Percentiles rank a stretch among this genome's conserved stretches.
Conservation (phyloP, 2,329 filamentous ascomycete species). For the Calonectria hawksworthii region DNA sequence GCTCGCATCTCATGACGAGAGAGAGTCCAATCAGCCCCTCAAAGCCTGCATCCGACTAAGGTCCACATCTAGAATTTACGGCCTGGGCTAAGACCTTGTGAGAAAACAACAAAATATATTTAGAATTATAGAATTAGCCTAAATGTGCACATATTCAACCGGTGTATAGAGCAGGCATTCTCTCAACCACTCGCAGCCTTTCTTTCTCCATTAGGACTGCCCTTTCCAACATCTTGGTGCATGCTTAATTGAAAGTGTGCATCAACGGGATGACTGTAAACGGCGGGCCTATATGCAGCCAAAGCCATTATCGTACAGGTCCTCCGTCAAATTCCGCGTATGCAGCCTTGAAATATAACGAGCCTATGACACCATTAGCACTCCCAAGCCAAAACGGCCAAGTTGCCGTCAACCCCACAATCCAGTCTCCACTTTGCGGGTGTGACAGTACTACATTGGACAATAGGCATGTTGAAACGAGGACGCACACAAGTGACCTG, state of each 20-base stretch:
- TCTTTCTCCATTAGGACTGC: background rate
- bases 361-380: background rate
- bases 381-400: background rate
- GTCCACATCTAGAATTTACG: no score
- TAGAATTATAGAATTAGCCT: no score
- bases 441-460: background rate
- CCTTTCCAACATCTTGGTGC: background rate
- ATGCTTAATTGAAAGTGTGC: slow-evolving; percentile 4
- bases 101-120: no score
- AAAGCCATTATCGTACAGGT: background rate
- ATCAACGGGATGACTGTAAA: background rate
- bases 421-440: background rate
- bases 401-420: background rate
- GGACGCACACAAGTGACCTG: background rate
- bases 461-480: background rate
- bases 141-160: no score
- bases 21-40: background rate
- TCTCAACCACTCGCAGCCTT: background rate
- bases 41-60: background rate
- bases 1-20: background rate
- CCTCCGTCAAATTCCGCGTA: background rate
- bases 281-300: background rate
- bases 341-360: no score
- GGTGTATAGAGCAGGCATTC: no score
- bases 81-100: no score